Evolutionary conservation across 1,139 yeast species (phyloP).

Genomic region (Magnusiomyces tetraspermus): DNA sequence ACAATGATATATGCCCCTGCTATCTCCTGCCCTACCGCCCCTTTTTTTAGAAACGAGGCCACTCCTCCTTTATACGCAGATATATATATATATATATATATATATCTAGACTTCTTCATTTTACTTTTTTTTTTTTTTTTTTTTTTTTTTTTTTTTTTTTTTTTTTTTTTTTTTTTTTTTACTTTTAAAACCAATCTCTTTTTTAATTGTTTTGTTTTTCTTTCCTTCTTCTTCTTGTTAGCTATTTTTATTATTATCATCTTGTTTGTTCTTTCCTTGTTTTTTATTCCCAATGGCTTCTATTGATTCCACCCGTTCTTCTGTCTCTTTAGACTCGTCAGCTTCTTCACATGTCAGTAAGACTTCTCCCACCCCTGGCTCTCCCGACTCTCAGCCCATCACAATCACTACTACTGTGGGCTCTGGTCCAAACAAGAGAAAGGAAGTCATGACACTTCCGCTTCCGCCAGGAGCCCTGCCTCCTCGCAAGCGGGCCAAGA

Average conservation of each 20-base stretch:
- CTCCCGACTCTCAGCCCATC: slow-evolving; percentile 5
- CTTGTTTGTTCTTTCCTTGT: neutral
- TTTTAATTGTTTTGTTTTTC: neutral
- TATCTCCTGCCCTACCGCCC: neutral
- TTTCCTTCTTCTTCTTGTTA: neutral
- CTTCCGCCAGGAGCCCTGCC: slow-evolving; percentile 49
- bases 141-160: slow-evolving; percentile 1
- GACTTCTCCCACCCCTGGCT: slow-evolving; percentile 1
- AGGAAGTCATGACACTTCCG: slow-evolving; percentile 28
- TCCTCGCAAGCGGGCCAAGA: slow-evolving; percentile 92
- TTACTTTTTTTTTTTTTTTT: neutral
- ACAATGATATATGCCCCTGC: neutral
- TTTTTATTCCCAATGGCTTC: neutral
- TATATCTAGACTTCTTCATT: neutral
- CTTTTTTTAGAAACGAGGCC: neutral
- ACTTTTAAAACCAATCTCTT: neutral
- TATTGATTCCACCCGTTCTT: neutral
- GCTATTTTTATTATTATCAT: neutral
- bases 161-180: neutral
- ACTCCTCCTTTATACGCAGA: neutral
- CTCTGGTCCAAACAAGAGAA: slow-evolving; percentile 22
- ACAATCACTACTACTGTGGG: slow-evolving; percentile 15
- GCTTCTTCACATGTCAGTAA: neutral
- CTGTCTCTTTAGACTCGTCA: neutral
- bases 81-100: slow-evolving; percentile 2